Conservation (phyloP, 768 basidiomycete genomes). For the Suillus alpinus region DNA sequence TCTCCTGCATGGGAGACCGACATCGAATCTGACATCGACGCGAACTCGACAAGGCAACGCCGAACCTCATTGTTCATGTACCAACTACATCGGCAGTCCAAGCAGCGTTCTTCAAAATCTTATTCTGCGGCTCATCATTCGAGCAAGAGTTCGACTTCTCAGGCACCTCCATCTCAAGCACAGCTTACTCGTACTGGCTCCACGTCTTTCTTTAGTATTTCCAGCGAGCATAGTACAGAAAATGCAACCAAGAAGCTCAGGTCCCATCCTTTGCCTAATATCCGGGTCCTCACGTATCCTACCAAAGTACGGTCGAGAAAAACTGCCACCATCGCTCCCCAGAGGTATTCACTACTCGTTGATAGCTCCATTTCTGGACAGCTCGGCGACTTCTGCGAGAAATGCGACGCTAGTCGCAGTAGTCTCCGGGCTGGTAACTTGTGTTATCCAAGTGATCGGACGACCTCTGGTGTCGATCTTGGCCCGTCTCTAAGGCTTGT, state of each 20-base stretch:
- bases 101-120: conserved; percentile 8
- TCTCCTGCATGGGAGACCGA: conserved; percentile 31
- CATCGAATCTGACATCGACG: conserved; percentile 14
- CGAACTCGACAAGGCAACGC: conserved; percentile 5
- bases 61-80: conserved; percentile 9
- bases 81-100: conserved; percentile 8
- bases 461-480: background rate
- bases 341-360: background rate
- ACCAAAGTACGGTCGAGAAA: conserved; percentile 1
- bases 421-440: background rate
- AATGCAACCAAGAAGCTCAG: conserved; percentile 1
- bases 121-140: background rate
- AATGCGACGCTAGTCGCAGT: background rate
- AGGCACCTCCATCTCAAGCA: background rate
- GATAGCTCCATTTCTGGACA: background rate
- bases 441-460: background rate
- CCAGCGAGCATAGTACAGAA: conserved; percentile 4
- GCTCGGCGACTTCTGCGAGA: conserved; percentile 11
- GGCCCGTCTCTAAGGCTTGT: conserved; percentile 26
- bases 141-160: conserved; percentile 7
- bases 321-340: background rate
- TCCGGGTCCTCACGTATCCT: background rate
- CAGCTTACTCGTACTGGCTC: conserved; percentile 9
- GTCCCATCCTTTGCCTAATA: background rate
- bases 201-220: conserved; percentile 7